Conservation (phyloP, 352 stramenopile genomes). For the Phytophthora ramorum region DNA sequence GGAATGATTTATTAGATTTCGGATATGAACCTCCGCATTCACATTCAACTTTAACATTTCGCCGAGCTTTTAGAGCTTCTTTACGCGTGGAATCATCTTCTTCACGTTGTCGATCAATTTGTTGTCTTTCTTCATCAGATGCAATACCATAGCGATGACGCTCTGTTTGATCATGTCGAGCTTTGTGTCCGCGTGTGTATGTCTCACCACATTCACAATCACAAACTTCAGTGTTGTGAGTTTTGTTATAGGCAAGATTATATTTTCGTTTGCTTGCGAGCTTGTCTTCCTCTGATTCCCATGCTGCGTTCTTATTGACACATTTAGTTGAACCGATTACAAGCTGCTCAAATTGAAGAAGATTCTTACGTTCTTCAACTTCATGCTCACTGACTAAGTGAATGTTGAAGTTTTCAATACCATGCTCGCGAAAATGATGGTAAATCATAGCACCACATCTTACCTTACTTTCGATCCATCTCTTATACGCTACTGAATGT, state of each 20-base stretch:
- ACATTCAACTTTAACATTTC: conserved; percentile 8
- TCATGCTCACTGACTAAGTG: conserved; percentile 22
- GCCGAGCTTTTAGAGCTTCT: conserved; percentile 14
- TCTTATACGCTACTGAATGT: neutral
- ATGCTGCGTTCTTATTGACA: conserved; percentile 22
- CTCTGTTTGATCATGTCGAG: conserved; percentile 21
- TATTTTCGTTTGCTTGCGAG: conserved; percentile 1
- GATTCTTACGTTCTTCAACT: conserved; percentile 14
- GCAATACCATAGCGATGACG: conserved; percentile 23
- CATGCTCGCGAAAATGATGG: conserved; percentile 2
- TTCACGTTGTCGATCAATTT: conserved; percentile 11
- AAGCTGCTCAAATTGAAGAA: conserved; percentile 19
- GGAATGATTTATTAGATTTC: conserved; percentile 7
- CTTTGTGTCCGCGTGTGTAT: conserved; percentile 24
- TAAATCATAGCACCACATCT: conserved; percentile 8
- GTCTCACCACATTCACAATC: conserved; percentile 27
- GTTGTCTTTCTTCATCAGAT: conserved; percentile 15
- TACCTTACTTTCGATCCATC: neutral
- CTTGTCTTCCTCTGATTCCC: conserved; percentile 9
- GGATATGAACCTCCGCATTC: conserved; percentile 10
- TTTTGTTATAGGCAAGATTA: neutral
- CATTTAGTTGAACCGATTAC: conserved; percentile 22
- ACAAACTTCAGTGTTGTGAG: neutral
- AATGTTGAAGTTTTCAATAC: conserved; percentile 11
- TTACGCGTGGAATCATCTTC: conserved; percentile 7